phyloP scores from a whole-genome alignment of 1,284 basidiomycete species.

The Cutaneotrichosporon sp. region DNA sequence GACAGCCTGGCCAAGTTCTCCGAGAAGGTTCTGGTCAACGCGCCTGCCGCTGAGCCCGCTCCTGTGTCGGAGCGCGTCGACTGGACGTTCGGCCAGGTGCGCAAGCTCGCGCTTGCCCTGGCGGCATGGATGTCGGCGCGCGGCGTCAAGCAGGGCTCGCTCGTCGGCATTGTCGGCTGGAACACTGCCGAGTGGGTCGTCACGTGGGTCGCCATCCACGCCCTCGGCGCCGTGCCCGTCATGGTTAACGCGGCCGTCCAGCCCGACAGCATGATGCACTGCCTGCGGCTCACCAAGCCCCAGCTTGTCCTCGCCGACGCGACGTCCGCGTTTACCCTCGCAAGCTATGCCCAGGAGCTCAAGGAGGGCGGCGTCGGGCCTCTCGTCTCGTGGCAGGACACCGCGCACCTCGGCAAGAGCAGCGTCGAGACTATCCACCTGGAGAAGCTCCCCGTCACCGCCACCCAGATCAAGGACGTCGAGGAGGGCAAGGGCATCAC shows the following conservation, averaged over 20 bases:
- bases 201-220: constrained; percentile 37
- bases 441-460: not conserved
- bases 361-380: constrained; percentile 14
- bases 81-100: constrained; percentile 34
- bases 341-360: not conserved
- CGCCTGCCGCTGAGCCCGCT: constrained; percentile 26
- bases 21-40: constrained; percentile 30
- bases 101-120: constrained; percentile 27
- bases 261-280: constrained; percentile 32
- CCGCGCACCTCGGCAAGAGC: constrained; percentile 11
- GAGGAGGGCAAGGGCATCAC: constrained; percentile 19
- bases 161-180: constrained; percentile 42
- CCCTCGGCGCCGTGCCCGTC: constrained; percentile 41
- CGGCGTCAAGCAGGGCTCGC: constrained; percentile 36
- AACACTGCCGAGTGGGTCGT: constrained; percentile 42
- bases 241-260: constrained; percentile 32
- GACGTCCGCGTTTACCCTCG: constrained; percentile 30
- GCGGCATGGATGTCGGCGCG: constrained; percentile 36
- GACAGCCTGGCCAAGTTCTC: not conserved
- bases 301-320: constrained; percentile 38
- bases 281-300: constrained; percentile 34
- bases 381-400: constrained; percentile 11
- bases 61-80: constrained; percentile 19
- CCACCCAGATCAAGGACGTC: constrained; percentile 5
- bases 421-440: not conserved